Conservation (phyloP, 2,329 filamentous ascomycete genomes). For the Aspergillus udagawae region DNA sequence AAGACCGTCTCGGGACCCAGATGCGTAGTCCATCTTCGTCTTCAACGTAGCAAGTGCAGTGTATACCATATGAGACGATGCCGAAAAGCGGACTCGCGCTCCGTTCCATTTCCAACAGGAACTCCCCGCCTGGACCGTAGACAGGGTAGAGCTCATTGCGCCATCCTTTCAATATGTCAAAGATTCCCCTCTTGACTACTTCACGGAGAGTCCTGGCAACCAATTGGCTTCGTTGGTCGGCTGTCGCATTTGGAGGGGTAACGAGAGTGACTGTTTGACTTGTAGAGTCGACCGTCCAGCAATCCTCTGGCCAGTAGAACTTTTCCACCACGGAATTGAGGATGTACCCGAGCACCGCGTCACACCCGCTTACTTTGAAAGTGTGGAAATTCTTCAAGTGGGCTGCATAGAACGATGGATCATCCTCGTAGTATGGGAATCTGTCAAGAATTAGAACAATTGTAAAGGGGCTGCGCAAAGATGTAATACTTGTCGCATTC, state of each 20-base stretch:
- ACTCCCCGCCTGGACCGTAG: constrained; percentile 56
- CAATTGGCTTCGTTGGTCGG: constrained; percentile 58
- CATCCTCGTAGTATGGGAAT: constrained; percentile 69
- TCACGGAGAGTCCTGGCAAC: constrained; percentile 58
- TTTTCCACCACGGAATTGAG: constrained; percentile 44
- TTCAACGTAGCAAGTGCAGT: constrained; percentile 70
- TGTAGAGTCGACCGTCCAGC: constrained; percentile 56
- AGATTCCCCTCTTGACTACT: constrained; percentile 67
- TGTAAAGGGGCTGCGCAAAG: background rate
- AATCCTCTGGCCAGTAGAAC: constrained; percentile 51
- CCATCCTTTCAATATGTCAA: constrained; percentile 74
- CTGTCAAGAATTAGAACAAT: constrained; percentile 40
- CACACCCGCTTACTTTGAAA: constrained; percentile 64
- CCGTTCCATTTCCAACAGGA: constrained; percentile 73
- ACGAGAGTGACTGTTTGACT: constrained; percentile 61
- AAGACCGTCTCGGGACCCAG: constrained; percentile 77
- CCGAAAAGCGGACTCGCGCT: constrained; percentile 70
- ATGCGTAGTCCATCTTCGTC: constrained; percentile 61
- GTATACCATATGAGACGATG: constrained; percentile 71
- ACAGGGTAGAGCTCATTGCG: constrained; percentile 76
- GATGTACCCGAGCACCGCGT: constrained; percentile 60
- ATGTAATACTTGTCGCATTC: constrained; percentile 52
- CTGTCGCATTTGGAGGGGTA: constrained; percentile 52
- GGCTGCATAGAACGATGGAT: constrained; percentile 54
- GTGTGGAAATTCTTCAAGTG: constrained; percentile 55